Evolutionary conservation across 2,329 filamentous ascomycete genomes (phyloP), one percentile per base, ranked within the genome.

Genomic region (Colletotrichum shisoi): DNA sequence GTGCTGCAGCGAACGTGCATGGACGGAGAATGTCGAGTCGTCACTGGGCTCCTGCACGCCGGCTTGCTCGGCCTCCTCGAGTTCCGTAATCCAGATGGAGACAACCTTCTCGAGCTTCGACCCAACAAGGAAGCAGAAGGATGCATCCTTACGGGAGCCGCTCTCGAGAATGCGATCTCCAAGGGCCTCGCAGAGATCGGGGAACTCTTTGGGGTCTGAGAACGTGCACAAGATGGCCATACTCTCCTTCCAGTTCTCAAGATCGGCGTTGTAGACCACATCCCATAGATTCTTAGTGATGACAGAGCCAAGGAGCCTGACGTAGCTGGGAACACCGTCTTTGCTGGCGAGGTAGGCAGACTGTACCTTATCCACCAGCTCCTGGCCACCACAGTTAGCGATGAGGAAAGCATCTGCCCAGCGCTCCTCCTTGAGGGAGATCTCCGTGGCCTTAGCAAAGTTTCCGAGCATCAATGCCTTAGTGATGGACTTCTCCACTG

Each of bases 61-160:
- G 51, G 88, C 87, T 73, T 90, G 87, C 78, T 97, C 93, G 27
- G 89, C 86, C 79, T 98, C 93, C 71, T 93, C 86, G 17, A 98
- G 87, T 78, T 98, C 94, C 57, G 91, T 85, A 61, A 94, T 90
- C 95, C 95, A 99, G 74, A 98, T 97, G 42, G 86, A 86, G 52
- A 98, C 92, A 27, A 98, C 94, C 85, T 99, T 99, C 79, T 99
- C 94, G 4, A 99, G 85, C 81, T 97, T 98, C 19, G 94, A 96
- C 67, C 95, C 94, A 51, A 94, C 93, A 69, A 99, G 82, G 79
- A 94, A 99, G 79, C 96, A 99, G 85, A 99, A 96, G 0, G 93
- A 94, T 40, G 95, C 95, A 78, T 99, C 92, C 77, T 96, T 94
- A 69, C 92, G 87, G 45, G 89, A 85, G 24, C 87, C 87, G n/a